Conservation (phyloP, 2,329 filamentous ascomycete genomes). For the Fusarium sp. region DNA sequence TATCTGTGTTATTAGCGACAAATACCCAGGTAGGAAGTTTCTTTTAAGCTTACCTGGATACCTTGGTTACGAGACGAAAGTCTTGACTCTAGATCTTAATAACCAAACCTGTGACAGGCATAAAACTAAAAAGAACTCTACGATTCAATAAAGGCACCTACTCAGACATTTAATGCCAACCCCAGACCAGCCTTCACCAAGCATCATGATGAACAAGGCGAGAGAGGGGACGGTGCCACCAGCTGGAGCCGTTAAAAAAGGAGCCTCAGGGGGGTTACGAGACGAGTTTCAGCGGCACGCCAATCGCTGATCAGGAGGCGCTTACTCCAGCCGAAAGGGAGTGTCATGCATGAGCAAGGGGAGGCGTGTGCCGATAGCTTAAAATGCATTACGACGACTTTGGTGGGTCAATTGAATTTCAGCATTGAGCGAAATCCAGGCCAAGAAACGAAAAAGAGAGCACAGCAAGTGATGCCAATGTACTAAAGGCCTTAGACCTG, state of each 20-base stretch:
- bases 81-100: not conserved
- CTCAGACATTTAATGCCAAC: conserved; percentile 9
- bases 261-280: conserved; percentile 17
- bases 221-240: conserved; percentile 2
- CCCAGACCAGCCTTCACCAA: not conserved
- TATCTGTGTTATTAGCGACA: not conserved
- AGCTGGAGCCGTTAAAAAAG: conserved; percentile 2
- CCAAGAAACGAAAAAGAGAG: conserved; percentile 18
- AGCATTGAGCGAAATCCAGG: conserved; percentile 19
- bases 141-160: not conserved
- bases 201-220: not conserved
- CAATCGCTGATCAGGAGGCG: conserved; percentile 31
- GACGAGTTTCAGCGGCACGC: conserved; percentile 29
- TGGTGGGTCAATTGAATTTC: conserved; percentile 20
- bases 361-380: conserved; percentile 3
- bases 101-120: not conserved
- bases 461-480: conserved; percentile 4
- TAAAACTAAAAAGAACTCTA: not conserved
- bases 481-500: conserved; percentile 11
- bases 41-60: not conserved
- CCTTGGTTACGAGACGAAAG: not conserved
- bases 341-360: not conserved
- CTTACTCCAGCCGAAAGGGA: conserved; percentile 23
- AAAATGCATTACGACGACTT: conserved; percentile 37
- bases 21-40: not conserved